phyloP scores from a whole-genome alignment of 2,329 filamentous ascomycete species.

The Hymenoscyphus repandus region DNA sequence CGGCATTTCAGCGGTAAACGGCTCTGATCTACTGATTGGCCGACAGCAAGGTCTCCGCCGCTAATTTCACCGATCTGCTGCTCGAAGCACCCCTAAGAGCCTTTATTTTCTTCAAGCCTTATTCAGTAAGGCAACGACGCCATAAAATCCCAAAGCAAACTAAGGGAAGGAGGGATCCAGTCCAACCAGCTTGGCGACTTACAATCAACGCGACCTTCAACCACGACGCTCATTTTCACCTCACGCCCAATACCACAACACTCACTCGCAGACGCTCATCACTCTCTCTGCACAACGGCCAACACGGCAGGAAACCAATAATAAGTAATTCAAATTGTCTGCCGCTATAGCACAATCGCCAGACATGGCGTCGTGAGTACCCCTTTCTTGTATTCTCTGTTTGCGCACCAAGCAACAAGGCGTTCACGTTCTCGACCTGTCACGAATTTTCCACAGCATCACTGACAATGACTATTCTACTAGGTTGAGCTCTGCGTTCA shows the following conservation, averaged over 20 bases:
- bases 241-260: not conserved
- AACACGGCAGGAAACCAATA: slow-evolving; percentile 16
- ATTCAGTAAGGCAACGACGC: not conserved
- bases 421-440: slow-evolving; percentile 8
- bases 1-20: not conserved
- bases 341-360: slow-evolving; percentile 24
- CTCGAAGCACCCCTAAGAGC: too few species aligned
- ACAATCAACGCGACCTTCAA: not conserved
- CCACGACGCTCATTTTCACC: slow-evolving; percentile 3
- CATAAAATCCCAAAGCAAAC: not conserved
- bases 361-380: slow-evolving; percentile 31
- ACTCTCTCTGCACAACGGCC: slow-evolving; percentile 9
- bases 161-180: not conserved
- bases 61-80: not conserved
- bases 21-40: too few species aligned
- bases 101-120: slow-evolving; percentile 15
- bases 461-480: slow-evolving; percentile 30
- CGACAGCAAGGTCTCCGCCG: too few species aligned
- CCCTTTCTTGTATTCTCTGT: slow-evolving; percentile 14
- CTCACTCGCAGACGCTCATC: slow-evolving; percentile 1
- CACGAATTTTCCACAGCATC: slow-evolving; percentile 9
- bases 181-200: not conserved
- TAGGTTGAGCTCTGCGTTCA: slow-evolving; percentile 65
- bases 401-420: not conserved
- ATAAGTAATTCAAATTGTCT: slow-evolving; percentile 22